Percentiles rank a stretch among this genome's conserved stretches.
These are phyloP conservation scores for Cylindrotheca fusiformis DNA, from an alignment of 108 stramenopile species.

Conservation along the genomic window DNA sequence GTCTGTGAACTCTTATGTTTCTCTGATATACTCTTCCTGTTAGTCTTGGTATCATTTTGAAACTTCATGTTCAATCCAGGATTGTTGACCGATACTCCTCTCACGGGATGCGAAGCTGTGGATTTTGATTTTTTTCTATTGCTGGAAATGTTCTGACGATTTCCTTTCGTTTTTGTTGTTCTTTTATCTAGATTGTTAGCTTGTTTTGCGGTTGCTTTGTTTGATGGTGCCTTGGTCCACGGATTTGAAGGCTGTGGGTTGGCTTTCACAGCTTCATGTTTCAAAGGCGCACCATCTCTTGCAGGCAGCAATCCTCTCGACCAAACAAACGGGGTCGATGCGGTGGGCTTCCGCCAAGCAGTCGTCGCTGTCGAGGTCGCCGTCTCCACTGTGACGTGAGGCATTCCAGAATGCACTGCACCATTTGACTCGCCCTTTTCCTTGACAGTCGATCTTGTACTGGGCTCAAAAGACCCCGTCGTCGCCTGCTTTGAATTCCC, in stretches of 20 bases:
- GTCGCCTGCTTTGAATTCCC: neutral
- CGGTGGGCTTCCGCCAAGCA: neutral
- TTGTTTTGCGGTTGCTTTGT: conserved; percentile 1
- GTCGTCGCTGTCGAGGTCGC: neutral
- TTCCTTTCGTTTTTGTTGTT: conserved; percentile 9
- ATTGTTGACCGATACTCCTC: too few species aligned
- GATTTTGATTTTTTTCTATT: neutral
- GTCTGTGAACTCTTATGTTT: neutral
- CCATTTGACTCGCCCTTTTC: neutral
- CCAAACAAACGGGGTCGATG: too few species aligned
- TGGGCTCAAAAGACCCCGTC: neutral
- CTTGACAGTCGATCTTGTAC: neutral
- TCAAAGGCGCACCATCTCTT: too few species aligned
- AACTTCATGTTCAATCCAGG: too few species aligned
- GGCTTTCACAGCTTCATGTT: neutral
- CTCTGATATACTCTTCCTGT: neutral
- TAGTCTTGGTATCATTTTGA: conserved; percentile 3
- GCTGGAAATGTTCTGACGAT: neutral
- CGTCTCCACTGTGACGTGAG: neutral
- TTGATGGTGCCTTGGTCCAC: neutral
- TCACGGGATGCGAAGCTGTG: too few species aligned
- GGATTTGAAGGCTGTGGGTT: neutral
- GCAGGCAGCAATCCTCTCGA: too few species aligned
- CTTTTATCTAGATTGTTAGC: neutral
- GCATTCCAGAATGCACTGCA: neutral